A percentile compares a stretch with the other conserved stretches of the same genome.
These are phyloP conservation scores for Boletus fagicola DNA, from an alignment of 768 basidiomycete genomes.

Conservation along the genomic window DNA sequence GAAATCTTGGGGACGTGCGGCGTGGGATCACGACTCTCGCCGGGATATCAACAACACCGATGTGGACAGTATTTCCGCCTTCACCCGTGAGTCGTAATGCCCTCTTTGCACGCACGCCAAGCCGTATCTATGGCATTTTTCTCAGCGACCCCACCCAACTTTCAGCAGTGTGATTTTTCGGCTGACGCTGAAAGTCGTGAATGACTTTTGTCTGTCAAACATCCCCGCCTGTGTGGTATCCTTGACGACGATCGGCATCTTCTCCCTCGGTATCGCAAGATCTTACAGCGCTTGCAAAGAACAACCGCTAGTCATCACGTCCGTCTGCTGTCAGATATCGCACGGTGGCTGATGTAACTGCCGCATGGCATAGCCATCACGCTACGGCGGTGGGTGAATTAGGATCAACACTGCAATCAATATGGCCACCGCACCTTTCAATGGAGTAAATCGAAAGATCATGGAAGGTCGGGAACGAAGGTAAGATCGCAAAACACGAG, in stretches of 20 bases:
- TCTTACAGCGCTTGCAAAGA: conserved; percentile 45
- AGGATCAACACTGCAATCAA: background rate
- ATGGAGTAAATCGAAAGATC: background rate
- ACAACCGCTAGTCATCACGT: conserved; percentile 38
- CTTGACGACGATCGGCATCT: background rate
- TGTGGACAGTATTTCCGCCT: background rate
- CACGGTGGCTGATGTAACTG: background rate
- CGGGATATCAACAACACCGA: background rate
- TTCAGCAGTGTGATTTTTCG: background rate
- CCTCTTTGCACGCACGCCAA: background rate
- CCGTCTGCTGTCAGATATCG: background rate
- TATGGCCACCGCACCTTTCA: background rate
- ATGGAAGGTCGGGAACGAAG: conserved; percentile 51
- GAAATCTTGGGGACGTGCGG: background rate
- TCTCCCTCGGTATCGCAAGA: background rate
- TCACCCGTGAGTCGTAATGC: background rate
- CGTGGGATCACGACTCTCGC: background rate
- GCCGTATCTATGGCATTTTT: background rate
- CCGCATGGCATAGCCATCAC: background rate
- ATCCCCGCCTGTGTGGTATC: background rate
- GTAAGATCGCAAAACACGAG: conserved; percentile 41
- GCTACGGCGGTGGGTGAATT: too few relatives aligned
- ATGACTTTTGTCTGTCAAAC: background rate
- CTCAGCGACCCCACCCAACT: background rate
- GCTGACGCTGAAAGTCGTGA: background rate